These are phyloP conservation scores for Copromyces sp. DNA, from an alignment of 495 filamentous ascomycete genomes.

Conservation along the genomic window DNA sequence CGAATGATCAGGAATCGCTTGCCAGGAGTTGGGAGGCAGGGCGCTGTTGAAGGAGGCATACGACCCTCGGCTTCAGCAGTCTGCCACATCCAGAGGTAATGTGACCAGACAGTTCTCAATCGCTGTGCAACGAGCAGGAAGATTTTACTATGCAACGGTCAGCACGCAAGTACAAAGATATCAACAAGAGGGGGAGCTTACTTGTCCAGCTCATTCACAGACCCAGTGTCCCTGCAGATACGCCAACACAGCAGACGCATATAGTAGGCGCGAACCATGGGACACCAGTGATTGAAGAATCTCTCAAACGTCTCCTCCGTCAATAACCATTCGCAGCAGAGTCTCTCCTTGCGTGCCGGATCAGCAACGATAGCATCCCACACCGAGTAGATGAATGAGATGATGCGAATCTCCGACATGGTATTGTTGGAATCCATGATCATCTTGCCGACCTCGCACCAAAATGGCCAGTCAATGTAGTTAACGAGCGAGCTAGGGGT, in stretches of 20 bases:
- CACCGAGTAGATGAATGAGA: constrained; percentile 71
- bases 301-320: constrained; percentile 66
- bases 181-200: constrained; percentile 34
- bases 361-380: constrained; percentile 68
- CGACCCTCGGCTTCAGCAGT: constrained; percentile 44
- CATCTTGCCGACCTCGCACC: constrained; percentile 72
- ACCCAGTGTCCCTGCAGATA: constrained; percentile 66
- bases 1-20: constrained; percentile 86
- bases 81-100: constrained; percentile 66
- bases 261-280: constrained; percentile 94
- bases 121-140: constrained; percentile 59
- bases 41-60: constrained; percentile 61
- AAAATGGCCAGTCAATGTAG: constrained; percentile 75
- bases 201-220: constrained; percentile 56
- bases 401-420: constrained; percentile 82
- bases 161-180: not conserved
- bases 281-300: constrained; percentile 95
- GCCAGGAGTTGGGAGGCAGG: constrained; percentile 82
- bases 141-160: constrained; percentile 42
- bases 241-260: constrained; percentile 94
- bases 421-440: constrained; percentile 87
- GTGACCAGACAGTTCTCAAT: constrained; percentile 64
- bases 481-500: constrained; percentile 8
- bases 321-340: constrained; percentile 78
- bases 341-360: constrained; percentile 53